These are phyloP conservation scores for Sclerotinia glacialis DNA, from an alignment of 2,329 filamentous ascomycete species.

Conservation along the genomic window DNA sequence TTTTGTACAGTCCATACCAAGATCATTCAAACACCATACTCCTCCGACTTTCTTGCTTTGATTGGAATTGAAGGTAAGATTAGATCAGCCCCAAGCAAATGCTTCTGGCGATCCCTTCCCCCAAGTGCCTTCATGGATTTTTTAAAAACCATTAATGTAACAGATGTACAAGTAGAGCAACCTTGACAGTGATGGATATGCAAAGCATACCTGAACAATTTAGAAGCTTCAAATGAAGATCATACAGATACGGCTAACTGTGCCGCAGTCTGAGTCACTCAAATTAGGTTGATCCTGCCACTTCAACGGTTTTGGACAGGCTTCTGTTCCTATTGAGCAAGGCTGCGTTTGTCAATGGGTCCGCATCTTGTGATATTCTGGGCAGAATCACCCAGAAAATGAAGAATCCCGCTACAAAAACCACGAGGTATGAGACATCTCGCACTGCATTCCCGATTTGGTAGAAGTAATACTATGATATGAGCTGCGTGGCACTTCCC, in stretches of 20 bases:
- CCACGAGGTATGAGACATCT: not conserved
- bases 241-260: not conserved
- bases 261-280: not conserved
- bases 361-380: not conserved
- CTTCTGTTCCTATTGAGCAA: not conserved
- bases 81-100: not conserved
- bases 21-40: not conserved
- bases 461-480: not conserved
- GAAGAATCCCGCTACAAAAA: not conserved
- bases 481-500: not conserved
- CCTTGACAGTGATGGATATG: slow-evolving; percentile 23
- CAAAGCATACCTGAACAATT: slow-evolving; percentile 23
- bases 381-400: not conserved
- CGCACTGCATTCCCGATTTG: slow-evolving; percentile 9
- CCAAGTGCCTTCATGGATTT: slow-evolving; percentile 14
- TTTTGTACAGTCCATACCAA: not conserved
- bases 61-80: not conserved
- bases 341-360: not conserved
- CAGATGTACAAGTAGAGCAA: slow-evolving; percentile 13
- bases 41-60: not conserved
- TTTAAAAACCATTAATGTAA: slow-evolving; percentile 12
- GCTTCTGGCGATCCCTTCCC: not conserved
- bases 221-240: not conserved
- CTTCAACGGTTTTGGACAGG: not conserved
- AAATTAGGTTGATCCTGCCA: not conserved